phyloP scores from a whole-genome alignment of 2,329 filamentous ascomycete genomes.

The Clonostachys sp. region DNA sequence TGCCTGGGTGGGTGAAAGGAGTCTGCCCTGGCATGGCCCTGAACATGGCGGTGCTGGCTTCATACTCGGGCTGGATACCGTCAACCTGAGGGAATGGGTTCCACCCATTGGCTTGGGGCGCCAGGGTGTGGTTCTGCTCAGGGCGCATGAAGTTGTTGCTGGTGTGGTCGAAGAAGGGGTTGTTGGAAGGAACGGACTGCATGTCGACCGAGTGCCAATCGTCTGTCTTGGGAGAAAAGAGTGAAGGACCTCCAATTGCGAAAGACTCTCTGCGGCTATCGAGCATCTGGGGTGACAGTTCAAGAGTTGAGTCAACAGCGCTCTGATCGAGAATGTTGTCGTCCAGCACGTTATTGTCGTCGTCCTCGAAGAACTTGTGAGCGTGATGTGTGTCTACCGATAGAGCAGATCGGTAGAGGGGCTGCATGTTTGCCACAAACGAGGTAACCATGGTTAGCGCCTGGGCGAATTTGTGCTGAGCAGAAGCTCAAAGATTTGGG shows the following conservation, averaged over 20 bases:
- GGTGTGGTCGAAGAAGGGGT: constrained; percentile 54
- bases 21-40: constrained; percentile 47
- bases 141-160: constrained; percentile 66
- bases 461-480: too few species aligned
- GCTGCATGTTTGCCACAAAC: constrained; percentile 28
- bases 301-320: constrained; percentile 55
- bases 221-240: constrained; percentile 63
- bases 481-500: too few species aligned
- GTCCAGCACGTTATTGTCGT: constrained; percentile 56
- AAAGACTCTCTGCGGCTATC: constrained; percentile 62
- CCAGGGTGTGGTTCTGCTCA: constrained; percentile 43
- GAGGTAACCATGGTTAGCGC: not conserved
- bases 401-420: constrained; percentile 45
- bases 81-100: constrained; percentile 68
- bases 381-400: constrained; percentile 48
- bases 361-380: constrained; percentile 56
- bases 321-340: constrained; percentile 56
- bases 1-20: constrained; percentile 48
- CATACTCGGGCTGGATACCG: constrained; percentile 52
- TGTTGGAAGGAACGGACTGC: constrained; percentile 59
- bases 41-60: constrained; percentile 51
- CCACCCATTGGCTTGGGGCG: constrained; percentile 51
- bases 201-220: constrained; percentile 61
- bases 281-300: constrained; percentile 59
- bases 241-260: constrained; percentile 41